Base-by-base conservation (phyloP, 1,139 yeast species). In the Blastobotrys apis region DNA sequence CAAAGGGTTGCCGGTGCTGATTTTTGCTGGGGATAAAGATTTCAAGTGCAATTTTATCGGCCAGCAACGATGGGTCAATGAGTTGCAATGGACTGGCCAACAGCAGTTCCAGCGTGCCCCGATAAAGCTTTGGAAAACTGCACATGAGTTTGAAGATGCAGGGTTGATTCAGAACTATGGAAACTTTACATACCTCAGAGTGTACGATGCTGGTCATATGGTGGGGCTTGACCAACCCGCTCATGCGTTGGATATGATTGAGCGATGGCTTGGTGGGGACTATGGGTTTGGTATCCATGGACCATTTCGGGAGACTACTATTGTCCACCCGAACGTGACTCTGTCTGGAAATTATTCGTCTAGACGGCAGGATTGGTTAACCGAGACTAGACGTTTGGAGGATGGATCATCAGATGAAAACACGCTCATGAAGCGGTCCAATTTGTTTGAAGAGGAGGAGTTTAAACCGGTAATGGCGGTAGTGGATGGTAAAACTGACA, bases 31-130 rank as follows among this genome's bases (percentile, higher is more conserved):
- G 58, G 95, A 86, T 66, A 84, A 84, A 67, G 95, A 85, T 64
- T 84, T 77, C 63, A 85, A 85, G 54, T 85, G 95, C 69, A 85
- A 86, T 69, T 85, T 95, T 94, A 73, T 85, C 55, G 95, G 95
- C 50, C 83, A 83, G 67, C 75, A 75, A 57, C 94, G 83, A 3
- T 85, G 94, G 95, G 69, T 86, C 36, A 72, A 82, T 55, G 71
- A 66, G 46, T 73, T 85, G 54, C 79, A 77, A 47, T 85, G 92
- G 87, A 46, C 53, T 10, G 70, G 68, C 25, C 58, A 62, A 15
- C 54, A 56, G 32, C 47, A 53, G 41, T 56, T 60, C 50, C 53
- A 51, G 48, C 25, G 57, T 60, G 8, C 45, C 57, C 47, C 68
- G 50, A 58, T 60, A 31, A 67, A 66, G 33, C 75, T 75, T 27